Base-by-base conservation (phyloP, 2,329 filamentous ascomycete genomes). In the Penicillium sp. region DNA sequence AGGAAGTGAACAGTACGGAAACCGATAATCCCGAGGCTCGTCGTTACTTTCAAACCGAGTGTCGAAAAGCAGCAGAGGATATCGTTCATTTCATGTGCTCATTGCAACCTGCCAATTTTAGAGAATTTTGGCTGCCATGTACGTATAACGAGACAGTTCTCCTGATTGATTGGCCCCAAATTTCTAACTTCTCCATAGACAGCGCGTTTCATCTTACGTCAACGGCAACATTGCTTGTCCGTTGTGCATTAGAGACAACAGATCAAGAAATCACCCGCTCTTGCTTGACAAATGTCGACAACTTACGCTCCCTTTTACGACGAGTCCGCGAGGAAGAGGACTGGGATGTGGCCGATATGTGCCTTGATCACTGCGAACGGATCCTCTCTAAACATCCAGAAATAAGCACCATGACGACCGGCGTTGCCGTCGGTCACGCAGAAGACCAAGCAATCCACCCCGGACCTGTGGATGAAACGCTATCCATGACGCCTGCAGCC, bases 281-380 rank as follows among this genome's bases (percentile, higher is more conserved):
- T 3, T 79, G 76, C 52, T 72, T 81, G 48, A 57, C 70, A 6
- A 77, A 77, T 24, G 77, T 81, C 1, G 74, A 81, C 57, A 73
- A 71, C 2, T 71, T 81, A 43, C 76, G 79, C 38, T 70, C 73
- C 7, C 75, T 78, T 30, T 74, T 82, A 7, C 75, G 77, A 42
- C 70, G 73, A 47, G 77, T 78, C 21, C 71, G 74, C 14, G 75
- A 77, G 28, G 76, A 80, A 51, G 77, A 80, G 62, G 76, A 79
- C 50, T 83, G 81, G 80, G 81, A 83, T 60, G 74, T 83, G 8
- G 80, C 80, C 7, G 77, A 79, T 49, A 81, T 81, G 66, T 81
- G 78, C 46, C 66, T 83, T 3, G 78, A 82, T 42, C 74, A 77
- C 63, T 77, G 75, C 63, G 76, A 78, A 57, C 68, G 70, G 26